Base-by-base conservation (phyloP, 2,329 filamentous ascomycete species). In the Xylaria sp. region DNA sequence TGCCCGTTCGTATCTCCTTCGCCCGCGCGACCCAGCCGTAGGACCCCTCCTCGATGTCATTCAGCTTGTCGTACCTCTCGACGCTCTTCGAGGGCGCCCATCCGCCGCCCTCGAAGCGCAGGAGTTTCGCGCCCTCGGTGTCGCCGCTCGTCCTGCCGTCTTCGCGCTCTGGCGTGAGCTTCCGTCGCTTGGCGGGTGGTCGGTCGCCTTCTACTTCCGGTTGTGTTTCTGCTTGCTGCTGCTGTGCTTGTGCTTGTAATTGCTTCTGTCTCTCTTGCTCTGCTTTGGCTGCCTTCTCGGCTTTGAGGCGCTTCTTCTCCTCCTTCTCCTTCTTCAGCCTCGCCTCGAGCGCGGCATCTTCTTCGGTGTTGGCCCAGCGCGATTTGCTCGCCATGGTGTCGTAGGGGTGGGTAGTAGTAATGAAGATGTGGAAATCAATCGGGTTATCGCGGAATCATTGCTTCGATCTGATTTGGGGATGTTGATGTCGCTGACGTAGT, bases 11-110 rank as follows among this genome's bases (percentile, higher is more conserved):
- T 36, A 86, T 84, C 75, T 97, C 91, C 69, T 86, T 90, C 12
- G 94, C 96, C 66, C 96, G 87, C 63, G 94, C 94, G 4, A 99
- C 96, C 88, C 91, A 95, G 54, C 96, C 96, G 80, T 99, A 99
- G 8, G 94, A 94, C 42, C 96, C 96, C 82, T 99, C 96, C 80
- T 98, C 96, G 75, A 99, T 99, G 78, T 96, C 92, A 80, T 99
- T 99, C 65, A 99, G 85, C 73, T 93, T 92, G 76, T 98, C 93
- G 81, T 94, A 99, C 77, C 93, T 91, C 76, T 95, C 92, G 30
- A 97, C 91, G 78, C 92, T 92, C 68, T 92, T 86, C 76, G 91
- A 92, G 65, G 82, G 84, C 59, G 88, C 86, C 89, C 94, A 97
- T 73, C 83, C 80, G 9, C 87, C 86, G 14, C 85, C 84, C 9